Evolutionary conservation across 768 basidiomycete species (phyloP).

Genomic region (Tricholoma hemisulphureum): DNA sequence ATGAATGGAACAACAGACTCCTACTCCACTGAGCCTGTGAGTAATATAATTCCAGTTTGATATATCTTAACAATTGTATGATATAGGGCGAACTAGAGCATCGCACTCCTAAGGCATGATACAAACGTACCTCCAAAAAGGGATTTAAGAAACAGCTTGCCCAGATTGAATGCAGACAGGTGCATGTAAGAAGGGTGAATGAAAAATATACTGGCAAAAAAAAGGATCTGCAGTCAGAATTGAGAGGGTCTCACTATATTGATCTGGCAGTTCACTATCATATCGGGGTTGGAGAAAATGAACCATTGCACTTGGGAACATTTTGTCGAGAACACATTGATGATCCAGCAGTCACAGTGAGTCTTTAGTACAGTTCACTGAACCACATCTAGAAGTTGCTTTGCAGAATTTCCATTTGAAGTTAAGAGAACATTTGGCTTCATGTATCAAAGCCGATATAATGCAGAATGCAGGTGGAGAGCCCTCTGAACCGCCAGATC

Average conservation of each 20-base stretch:
- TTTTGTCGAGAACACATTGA: neutral
- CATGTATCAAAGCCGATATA: too few relatives aligned
- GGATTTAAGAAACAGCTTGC: constrained; percentile 7
- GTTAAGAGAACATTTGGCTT: too few relatives aligned
- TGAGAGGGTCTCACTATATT: neutral
- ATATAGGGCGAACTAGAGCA: constrained; percentile 17
- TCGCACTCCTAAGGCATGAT: constrained; percentile 9
- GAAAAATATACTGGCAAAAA: neutral
- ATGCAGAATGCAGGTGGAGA: too few relatives aligned
- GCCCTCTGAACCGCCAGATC: too few relatives aligned
- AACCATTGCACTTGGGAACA: neutral
- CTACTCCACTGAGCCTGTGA: neutral
- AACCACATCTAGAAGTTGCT: too few relatives aligned
- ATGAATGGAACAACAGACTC: constrained; percentile 1
- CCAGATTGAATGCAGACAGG: constrained; percentile 8
- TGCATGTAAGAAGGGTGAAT: neutral
- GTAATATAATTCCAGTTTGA: neutral
- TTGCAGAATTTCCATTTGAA: too few relatives aligned
- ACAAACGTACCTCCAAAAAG: constrained; percentile 9
- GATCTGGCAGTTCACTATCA: neutral
- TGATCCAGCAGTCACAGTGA: neutral
- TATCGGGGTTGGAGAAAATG: neutral
- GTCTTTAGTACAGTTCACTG: neutral
- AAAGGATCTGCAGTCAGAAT: neutral
- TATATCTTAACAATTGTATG: too few relatives aligned